Evolutionary conservation across 169 alveolate genomes (phyloP), one percentile per base, ranked within the genome.

Genomic region (Cryptosporidium xiaoi): DNA sequence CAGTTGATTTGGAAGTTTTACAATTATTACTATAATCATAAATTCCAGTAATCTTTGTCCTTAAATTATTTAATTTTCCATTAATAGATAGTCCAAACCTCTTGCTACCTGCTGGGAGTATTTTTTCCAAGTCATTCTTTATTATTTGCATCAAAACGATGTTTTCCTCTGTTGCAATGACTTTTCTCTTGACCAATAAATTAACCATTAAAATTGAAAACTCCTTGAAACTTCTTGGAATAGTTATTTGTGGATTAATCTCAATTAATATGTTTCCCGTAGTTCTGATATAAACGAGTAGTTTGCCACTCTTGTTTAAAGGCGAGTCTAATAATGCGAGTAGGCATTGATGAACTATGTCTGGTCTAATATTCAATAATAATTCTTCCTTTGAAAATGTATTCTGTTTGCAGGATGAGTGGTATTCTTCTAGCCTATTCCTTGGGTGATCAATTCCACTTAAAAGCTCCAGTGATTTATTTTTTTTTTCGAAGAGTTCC

Each of bases 311-410:
- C 92, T 93, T 92, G 66, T 90, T 92, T 51, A 95, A 84, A 1
- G 96, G 96, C 29, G 95, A 91, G 89, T 95, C 97, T 83, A 93
- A 89, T 60, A 95, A 91, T 55, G 93, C 92, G 65, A 95, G 87
- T 36, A 95, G 77, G 65, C 96, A 95, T 77, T 95, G 98, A 92
- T 95, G 97, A 50, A 95, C 84, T 18, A 95, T 94, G 55, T 95
- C 98, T 7, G 95, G 94, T 56, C 98, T 83, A 64, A 91, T 93
- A 50, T 94, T 95, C 90, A 93, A 91, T 60, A 91, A 83, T 36
- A 85, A 64, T 33, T 87, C 87, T 24, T 77, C 87, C 46, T 77
- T 62, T 6, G 87, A 77, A 44, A 58, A 77, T 34, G 12, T 77
- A 27, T 60, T 53, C 5, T 58, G 46, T 18, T n/a, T 8, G 40